These are phyloP conservation scores for Cladorrhinum sp. DNA, from an alignment of 2,329 filamentous ascomycete genomes.

Conservation along the genomic window DNA sequence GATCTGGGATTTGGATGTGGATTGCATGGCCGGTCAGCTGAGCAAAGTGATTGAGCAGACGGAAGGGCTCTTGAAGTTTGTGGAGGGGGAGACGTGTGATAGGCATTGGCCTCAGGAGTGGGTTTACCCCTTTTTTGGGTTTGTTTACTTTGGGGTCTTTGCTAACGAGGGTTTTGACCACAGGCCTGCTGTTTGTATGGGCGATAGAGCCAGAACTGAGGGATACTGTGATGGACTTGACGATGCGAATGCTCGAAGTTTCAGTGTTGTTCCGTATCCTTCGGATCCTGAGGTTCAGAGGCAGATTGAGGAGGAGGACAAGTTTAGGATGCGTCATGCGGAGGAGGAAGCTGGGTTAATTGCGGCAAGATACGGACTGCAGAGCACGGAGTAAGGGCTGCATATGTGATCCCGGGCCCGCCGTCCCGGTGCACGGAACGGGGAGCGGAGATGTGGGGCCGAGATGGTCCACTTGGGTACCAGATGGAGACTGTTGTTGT, in stretches of 20 bases:
- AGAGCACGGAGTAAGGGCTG: not conserved
- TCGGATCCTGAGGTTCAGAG: not conserved
- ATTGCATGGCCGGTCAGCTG: slow-evolving; percentile 1
- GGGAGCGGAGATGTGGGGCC: not conserved
- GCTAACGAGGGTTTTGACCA: not conserved
- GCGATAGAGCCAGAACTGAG: not conserved
- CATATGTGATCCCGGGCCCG: not conserved
- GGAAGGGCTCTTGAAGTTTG: not conserved
- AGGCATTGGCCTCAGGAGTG: not conserved
- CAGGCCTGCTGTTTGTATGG: not conserved
- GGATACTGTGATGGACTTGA: not conserved
- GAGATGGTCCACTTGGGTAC: not conserved
- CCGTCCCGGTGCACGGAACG: not conserved
- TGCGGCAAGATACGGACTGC: not conserved
- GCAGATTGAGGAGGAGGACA: not conserved
- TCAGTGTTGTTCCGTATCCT: not conserved
- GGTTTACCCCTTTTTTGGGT: not conserved
- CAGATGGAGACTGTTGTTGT: not conserved
- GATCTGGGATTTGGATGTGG: not conserved
- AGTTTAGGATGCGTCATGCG: not conserved
- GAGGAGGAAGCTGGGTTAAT: not conserved
- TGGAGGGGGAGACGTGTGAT: not conserved
- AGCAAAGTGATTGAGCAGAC: not conserved
- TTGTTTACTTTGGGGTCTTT: not conserved
- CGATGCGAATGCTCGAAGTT: not conserved